Evolutionary conservation across 1,284 basidiomycete species (phyloP).

Genomic region (Sporisorium iseilematis-ciliati): DNA sequence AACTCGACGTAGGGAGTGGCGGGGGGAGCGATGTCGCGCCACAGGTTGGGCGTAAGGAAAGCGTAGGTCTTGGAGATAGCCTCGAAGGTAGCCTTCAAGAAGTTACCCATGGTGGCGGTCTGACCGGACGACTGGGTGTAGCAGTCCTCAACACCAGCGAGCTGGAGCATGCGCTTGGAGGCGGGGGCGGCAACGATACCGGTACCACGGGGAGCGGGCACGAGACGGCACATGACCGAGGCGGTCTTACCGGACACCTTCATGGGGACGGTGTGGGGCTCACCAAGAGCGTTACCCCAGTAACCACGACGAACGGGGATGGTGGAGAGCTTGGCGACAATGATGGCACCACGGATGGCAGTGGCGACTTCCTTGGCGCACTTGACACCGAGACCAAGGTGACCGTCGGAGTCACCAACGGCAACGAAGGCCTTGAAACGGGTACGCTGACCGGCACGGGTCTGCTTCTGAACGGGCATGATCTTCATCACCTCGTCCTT

Average conservation of each 20-base stretch:
- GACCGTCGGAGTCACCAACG: slow-evolving; percentile 93
- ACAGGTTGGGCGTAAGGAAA: slow-evolving; percentile 97
- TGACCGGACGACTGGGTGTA: slow-evolving; percentile 98
- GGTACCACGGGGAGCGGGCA: slow-evolving; percentile 96
- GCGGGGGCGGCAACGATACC: slow-evolving; percentile 99
- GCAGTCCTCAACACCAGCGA: slow-evolving; percentile 93
- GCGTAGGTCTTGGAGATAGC: slow-evolving; percentile 97
- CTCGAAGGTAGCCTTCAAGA: slow-evolving; percentile 98
- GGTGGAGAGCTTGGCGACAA: slow-evolving; percentile 94
- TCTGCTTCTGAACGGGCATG: slow-evolving; percentile 99
- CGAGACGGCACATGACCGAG: slow-evolving; percentile 98
- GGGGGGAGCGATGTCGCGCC: slow-evolving; percentile 88
- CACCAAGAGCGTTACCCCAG: slow-evolving; percentile 87
- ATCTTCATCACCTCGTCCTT: slow-evolving; percentile 98
- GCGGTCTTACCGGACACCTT: slow-evolving; percentile 98
- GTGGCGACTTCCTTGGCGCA: slow-evolving; percentile 99
- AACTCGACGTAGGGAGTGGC: slow-evolving; percentile 71
- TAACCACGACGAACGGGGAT: slow-evolving; percentile 98
- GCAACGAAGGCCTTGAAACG: slow-evolving; percentile 99
- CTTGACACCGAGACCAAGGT: slow-evolving; percentile 99
- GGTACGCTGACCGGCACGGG: slow-evolving; percentile 98
- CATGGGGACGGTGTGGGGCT: slow-evolving; percentile 99
- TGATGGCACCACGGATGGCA: slow-evolving; percentile 98
- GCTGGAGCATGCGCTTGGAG: slow-evolving; percentile 94
- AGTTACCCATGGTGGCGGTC: slow-evolving; percentile 99